Conservation (phyloP, 768 basidiomycete species). For the Grammothele lineata region DNA sequence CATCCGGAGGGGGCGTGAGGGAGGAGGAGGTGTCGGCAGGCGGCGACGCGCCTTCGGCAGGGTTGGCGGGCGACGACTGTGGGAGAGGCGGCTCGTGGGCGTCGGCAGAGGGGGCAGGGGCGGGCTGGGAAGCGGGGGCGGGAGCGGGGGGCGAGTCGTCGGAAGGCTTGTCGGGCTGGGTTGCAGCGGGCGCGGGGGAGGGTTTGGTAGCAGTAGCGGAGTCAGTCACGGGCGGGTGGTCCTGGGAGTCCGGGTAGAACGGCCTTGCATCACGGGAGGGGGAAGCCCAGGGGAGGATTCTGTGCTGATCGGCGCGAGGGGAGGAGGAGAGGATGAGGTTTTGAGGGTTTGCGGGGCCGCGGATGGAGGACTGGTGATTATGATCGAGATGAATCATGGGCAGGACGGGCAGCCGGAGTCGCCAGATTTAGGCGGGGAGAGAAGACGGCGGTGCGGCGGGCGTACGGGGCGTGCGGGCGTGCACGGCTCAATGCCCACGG, state of each 20-base stretch:
- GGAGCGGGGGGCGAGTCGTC: constrained; percentile 5
- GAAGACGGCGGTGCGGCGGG: neutral
- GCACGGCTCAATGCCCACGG: too few relatives aligned
- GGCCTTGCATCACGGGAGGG: constrained; percentile 18
- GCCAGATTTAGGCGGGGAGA: constrained; percentile 21
- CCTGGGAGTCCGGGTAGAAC: constrained; percentile 19
- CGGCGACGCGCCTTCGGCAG: constrained; percentile 21
- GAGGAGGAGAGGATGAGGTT: constrained; percentile 21
- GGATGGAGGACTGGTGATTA: constrained; percentile 22
- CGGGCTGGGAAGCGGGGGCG: too few relatives aligned
- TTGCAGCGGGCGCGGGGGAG: neutral
- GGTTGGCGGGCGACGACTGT: constrained; percentile 15
- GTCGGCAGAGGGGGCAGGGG: constrained; percentile 14
- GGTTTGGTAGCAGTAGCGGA: constrained; percentile 8
- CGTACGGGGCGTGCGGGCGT: constrained; percentile 13
- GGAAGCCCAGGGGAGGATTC: constrained; percentile 23
- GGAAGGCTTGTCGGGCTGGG: constrained; percentile 4
- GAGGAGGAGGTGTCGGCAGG: constrained; percentile 23
- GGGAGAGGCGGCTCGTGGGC: constrained; percentile 15
- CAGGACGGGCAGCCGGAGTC: constrained; percentile 12
- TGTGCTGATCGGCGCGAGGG: constrained; percentile 23
- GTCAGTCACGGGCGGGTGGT: constrained; percentile 3
- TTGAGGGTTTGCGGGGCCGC: constrained; percentile 18
- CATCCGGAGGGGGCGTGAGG: constrained; percentile 25
- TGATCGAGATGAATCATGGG: constrained; percentile 34